These are phyloP conservation scores for Nothomitra cinnamomea DNA, from an alignment of 2,329 filamentous ascomycete species.

Conservation along the genomic window DNA sequence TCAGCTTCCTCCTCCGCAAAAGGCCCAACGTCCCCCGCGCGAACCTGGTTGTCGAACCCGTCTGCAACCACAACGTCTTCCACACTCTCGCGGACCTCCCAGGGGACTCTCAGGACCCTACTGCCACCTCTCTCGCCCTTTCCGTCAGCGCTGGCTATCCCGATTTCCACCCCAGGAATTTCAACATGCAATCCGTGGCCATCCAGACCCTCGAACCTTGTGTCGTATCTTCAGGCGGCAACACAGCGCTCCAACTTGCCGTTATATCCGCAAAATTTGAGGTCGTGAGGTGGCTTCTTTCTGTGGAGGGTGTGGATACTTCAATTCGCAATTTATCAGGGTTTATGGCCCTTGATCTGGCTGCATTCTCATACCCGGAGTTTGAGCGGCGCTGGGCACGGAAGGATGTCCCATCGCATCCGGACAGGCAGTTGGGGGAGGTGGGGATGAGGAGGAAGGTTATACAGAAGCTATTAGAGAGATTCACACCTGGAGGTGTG, in stretches of 20 bases:
- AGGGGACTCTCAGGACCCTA: neutral
- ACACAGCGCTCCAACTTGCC: neutral
- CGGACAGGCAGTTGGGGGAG: neutral
- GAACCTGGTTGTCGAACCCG: neutral
- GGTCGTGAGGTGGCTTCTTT: neutral
- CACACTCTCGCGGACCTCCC: neutral
- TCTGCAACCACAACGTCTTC: neutral
- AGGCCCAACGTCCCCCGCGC: neutral
- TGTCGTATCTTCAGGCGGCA: neutral
- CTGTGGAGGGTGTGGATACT: neutral
- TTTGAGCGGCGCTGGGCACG: neutral
- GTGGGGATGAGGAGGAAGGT: neutral
- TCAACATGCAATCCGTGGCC: neutral
- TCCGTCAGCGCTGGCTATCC: neutral
- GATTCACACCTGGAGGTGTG: neutral
- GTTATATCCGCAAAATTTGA: neutral
- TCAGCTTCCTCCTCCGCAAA: neutral
- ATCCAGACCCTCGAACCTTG: neutral
- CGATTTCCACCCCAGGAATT: neutral
- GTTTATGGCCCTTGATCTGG: neutral
- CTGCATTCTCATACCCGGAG: neutral
- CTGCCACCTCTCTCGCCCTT: neutral
- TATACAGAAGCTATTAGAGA: neutral
- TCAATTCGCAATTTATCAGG: neutral
- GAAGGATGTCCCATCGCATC: neutral